These are phyloP conservation scores for Saitozyma sp. DNA, from an alignment of 768 basidiomycete species.

Conservation along the genomic window DNA sequence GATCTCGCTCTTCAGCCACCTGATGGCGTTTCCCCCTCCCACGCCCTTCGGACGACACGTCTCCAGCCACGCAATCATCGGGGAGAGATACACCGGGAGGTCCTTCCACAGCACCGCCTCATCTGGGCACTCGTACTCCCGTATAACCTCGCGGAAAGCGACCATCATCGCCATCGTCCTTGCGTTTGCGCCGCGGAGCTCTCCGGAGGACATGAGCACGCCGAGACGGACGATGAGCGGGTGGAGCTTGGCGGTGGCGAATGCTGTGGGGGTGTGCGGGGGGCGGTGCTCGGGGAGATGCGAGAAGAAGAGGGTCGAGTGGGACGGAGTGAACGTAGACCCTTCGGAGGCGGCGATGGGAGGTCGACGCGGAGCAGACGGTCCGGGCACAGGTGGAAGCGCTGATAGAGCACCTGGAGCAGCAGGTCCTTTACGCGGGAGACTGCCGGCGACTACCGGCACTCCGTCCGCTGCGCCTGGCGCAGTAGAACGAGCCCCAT, in stretches of 20 bases:
- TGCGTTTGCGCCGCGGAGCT: constrained; percentile 91
- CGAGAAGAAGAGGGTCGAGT: constrained; percentile 42
- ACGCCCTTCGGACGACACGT: constrained; percentile 51
- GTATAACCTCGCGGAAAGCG: constrained; percentile 79
- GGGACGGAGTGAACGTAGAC: constrained; percentile 13
- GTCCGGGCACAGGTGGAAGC: not conserved
- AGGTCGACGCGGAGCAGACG: constrained; percentile 10
- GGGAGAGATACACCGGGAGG: constrained; percentile 40
- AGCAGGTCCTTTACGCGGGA: not conserved
- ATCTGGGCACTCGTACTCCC: constrained; percentile 50
- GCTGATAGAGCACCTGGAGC: not conserved
- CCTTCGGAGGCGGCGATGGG: constrained; percentile 6
- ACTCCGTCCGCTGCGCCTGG: not conserved
- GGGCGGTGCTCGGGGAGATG: constrained; percentile 43
- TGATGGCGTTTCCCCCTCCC: constrained; percentile 51
- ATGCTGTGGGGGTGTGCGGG: constrained; percentile 30
- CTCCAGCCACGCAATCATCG: constrained; percentile 36
- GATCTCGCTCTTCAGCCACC: constrained; percentile 87
- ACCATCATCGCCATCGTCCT: constrained; percentile 88
- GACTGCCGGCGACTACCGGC: not conserved
- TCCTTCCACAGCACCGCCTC: constrained; percentile 37
- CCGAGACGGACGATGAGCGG: constrained; percentile 83
- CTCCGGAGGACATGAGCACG: constrained; percentile 86
- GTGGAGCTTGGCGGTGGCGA: constrained; percentile 61
- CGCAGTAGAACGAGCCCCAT: not conserved